Conservation (phyloP, 1,284 basidiomycete species). For the Lentinula novae-zelandiae region DNA sequence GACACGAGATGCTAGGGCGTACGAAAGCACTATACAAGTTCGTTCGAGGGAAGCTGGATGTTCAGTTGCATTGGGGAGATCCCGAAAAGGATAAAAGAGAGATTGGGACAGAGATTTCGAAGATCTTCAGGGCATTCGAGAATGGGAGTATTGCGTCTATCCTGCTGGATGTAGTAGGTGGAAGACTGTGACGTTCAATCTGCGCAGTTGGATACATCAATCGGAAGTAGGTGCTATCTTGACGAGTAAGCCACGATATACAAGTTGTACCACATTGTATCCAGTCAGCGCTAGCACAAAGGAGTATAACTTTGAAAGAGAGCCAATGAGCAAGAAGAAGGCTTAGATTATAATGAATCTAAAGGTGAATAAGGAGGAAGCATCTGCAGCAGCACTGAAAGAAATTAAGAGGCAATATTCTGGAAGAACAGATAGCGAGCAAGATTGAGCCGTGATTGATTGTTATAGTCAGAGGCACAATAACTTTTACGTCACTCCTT, state of each 20-base stretch:
- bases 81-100: slow-evolving; percentile 1
- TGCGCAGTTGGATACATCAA: no score
- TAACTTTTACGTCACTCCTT: not conserved
- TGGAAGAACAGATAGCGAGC: no score
- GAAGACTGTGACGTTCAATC: not conserved
- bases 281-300: no score
- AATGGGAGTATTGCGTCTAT: not conserved
- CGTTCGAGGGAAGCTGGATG: slow-evolving; percentile 58
- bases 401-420: no score
- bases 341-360: no score
- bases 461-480: not conserved
- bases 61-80: slow-evolving; percentile 71
- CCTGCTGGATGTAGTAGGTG: not conserved
- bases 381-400: no score
- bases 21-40: slow-evolving; percentile 70
- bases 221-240: no score
- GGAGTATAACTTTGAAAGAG: no score
- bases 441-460: not conserved
- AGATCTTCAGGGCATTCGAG: not conserved
- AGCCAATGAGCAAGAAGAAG: no score
- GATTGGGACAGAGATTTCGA: not conserved
- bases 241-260: no score
- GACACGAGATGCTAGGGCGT: slow-evolving; percentile 54
- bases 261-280: no score
- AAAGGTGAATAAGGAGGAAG: no score